phyloP scores from a whole-genome alignment of 345 rosid genomes.

The Microcos paniculata region DNA sequence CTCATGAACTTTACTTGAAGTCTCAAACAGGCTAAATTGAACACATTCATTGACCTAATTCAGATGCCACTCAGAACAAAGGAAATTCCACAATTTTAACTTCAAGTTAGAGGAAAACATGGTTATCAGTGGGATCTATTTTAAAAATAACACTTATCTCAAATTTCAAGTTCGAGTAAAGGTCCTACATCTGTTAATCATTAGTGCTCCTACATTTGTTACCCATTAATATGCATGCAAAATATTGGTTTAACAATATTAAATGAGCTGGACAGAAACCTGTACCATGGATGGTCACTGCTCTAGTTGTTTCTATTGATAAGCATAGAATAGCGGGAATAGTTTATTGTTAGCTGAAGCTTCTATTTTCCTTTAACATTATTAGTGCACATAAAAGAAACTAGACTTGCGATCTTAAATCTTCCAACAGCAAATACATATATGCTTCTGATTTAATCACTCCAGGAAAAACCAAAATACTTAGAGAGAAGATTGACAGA shows the following conservation, averaged over 20 bases:
- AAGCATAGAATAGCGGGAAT: neutral
- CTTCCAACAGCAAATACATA: neutral
- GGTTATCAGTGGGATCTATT: neutral
- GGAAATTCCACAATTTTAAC: neutral
- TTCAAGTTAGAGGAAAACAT: neutral
- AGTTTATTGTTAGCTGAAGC: neutral
- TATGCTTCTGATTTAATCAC: neutral
- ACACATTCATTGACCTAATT: neutral
- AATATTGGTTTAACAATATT: neutral
- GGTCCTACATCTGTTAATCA: neutral
- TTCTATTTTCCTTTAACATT: neutral
- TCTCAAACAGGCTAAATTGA: neutral
- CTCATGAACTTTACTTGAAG: neutral
- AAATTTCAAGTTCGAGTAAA: neutral
- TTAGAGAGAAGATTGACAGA: neutral
- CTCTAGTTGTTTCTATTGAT: neutral
- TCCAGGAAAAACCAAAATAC: neutral
- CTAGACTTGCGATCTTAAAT: neutral
- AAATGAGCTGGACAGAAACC: neutral
- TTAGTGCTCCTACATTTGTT: neutral
- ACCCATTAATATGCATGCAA: neutral
- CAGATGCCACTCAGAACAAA: neutral
- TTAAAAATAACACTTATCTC: neutral
- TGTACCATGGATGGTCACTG: neutral
- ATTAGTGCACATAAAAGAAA: neutral